Percentiles rank a stretch among this genome's conserved stretches.
These are phyloP conservation scores for Gossypioides kirkii DNA, from an alignment of 345 rosid genomes.

Conservation along the genomic window DNA sequence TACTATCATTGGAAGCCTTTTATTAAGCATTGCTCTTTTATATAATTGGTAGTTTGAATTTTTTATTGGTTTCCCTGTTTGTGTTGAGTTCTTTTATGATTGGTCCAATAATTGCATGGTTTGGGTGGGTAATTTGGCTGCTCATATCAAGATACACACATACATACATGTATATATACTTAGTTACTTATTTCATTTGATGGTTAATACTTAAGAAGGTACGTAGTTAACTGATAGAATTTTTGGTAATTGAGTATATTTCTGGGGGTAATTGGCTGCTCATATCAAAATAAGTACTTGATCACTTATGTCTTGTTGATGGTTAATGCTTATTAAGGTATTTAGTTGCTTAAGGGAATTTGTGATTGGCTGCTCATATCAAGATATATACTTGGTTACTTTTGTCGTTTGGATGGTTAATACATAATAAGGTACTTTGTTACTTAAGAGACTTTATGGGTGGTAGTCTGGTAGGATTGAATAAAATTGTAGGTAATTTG, in stretches of 20 bases:
- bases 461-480: not conserved
- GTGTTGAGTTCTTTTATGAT: not conserved
- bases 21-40: not conserved
- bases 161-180: too few species aligned
- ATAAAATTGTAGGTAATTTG: not conserved
- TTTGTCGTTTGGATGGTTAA: not conserved
- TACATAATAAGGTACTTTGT: not conserved
- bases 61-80: not conserved
- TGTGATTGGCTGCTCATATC: not conserved
- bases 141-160: too few species aligned
- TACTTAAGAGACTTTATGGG: not conserved
- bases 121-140: not conserved
- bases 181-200: too few species aligned
- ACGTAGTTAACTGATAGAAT: too few species aligned
- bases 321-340: not conserved
- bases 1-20: not conserved
- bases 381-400: not conserved
- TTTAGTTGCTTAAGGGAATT: not conserved
- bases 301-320: not conserved
- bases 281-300: not conserved
- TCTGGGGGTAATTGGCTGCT: not conserved
- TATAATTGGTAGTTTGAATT: not conserved
- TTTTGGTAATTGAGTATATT: too few species aligned
- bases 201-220: not conserved
- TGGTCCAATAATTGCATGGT: not conserved